Base-by-base conservation (phyloP, 306 rosid species). In the Pterocarpus macrocarpus region DNA sequence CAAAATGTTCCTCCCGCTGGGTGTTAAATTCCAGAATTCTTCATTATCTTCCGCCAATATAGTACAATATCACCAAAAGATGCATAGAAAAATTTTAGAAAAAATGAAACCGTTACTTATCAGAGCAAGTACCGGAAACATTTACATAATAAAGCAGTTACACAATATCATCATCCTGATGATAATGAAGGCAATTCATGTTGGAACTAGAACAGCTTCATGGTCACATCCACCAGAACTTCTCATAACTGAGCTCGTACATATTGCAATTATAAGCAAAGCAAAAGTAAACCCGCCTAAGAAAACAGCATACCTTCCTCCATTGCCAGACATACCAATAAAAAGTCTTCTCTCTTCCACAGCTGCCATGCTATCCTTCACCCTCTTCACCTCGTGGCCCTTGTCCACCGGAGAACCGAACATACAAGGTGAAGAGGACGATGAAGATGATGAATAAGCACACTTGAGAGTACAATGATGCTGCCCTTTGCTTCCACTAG, bases 201-300 rank as follows among this genome's bases (percentile, higher is more conserved):
- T 89, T 65, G 90, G 92, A 44, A 87, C 86, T 53, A 80, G 64
- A 71, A 77, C 43, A 52, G 12, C 64, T 56, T 69, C 79, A 63
- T 49, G 13, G 57, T 78, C 86, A 65, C 49, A 41, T 69, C 81
- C 88, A 71, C 43, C 63, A 73, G 53, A 47, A 47, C 15, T 47
- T 47, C 3, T 10, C 53, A 22, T 22, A 22, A 10, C 13, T 3
- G 53, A 47, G 15, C 71, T 41, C 12, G 80, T 53, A 68, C 67
- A 88, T 41, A 87, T 32, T 45, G 69, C 87, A 77, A 84, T 38
- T 2, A 80, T 8, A 73, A 88, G 44, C 34, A 64, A 75, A 41
- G 72, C 74, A 84, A 86, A 4, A 16, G 70, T 79, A 75, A 87
- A 30, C 38, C 69, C 69, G 16, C 64, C 76, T 35, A 64, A 65